phyloP scores from a whole-genome alignment of 208 protist genomes.

The Trichomonas tenax region DNA sequence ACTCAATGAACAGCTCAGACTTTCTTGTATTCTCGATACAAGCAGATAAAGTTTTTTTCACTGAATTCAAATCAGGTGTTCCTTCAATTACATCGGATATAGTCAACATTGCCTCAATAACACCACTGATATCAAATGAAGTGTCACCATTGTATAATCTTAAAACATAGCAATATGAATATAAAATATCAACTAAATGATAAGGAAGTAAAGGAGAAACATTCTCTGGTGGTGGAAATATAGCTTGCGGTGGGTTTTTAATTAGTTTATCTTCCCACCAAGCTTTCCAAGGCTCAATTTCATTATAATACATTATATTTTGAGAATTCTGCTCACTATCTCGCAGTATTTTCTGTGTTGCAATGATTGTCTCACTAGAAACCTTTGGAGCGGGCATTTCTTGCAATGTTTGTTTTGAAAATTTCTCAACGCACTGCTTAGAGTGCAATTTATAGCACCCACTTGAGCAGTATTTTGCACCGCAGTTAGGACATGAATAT shows the following conservation, averaged over 20 bases:
- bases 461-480: not conserved
- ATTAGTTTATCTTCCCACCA: slow-evolving; percentile 10
- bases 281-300: not conserved
- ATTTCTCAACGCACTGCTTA: not conserved
- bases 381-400: not conserved
- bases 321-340: not conserved
- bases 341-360: not conserved
- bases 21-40: not conserved
- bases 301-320: not conserved
- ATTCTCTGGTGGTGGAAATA: not conserved
- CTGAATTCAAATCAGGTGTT: not conserved
- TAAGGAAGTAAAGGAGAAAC: not conserved
- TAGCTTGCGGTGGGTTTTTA: not conserved
- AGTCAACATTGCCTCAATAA: not conserved
- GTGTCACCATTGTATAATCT: not conserved
- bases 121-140: not conserved
- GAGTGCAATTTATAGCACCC: not conserved
- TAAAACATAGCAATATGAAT: not conserved
- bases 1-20: not conserved
- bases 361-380: not conserved
- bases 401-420: not conserved
- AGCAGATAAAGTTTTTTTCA: not conserved
- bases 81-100: not conserved
- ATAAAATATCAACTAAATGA: slow-evolving; percentile 20
- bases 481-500: not conserved